Base-by-base conservation (phyloP, 192 early-diverging fungal genomes). In the Gamsiella multidivaricata region DNA sequence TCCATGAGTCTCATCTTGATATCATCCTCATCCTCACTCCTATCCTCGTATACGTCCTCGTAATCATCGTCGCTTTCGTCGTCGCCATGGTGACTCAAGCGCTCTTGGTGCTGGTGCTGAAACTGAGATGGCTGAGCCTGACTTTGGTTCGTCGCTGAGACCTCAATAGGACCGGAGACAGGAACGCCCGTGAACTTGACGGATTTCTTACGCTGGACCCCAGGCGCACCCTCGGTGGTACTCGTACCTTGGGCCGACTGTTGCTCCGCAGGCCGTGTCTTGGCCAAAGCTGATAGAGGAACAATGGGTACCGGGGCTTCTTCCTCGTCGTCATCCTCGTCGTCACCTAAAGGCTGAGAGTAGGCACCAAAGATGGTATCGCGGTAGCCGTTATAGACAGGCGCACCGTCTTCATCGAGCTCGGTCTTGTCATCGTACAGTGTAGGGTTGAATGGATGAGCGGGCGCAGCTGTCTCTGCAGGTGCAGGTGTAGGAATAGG, bases 321-420 rank as follows among this genome's bases (percentile, higher is more conserved):
- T 4, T 61, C 52, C 17, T 61, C 62, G 10, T 66, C 64, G 18
- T 78, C 74, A 26, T 78, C 65, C 9, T 76, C 73, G 31, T 57
- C 73, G 43, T 78, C 66, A 15, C 46, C 66, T 14, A n/a, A 45
- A 25, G 58, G 59, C 8, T 67, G 58, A 28, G 34, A 53, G 31
- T 78, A 66, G 45, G 72, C 72, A 12, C 74, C 74, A 64, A 78
- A 78, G 52, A 78, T 78, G 9, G 74, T 78, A 32, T 78, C 74
- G 5, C 74, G 74, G 49, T 78, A 78, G n/a, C 74, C 74, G 36
- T 78, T 78, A 31, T 78, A 78, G 10, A 69, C 66, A n/a, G 74
- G 65, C 6, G 39, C 42, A 29, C 65, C 65, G 52, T 78, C 65
- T 0, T 78, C 74, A 56, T 78, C 74, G 14, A 78, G 33, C 54